Base-by-base conservation (phyloP, 345 rosid species). In the Gossypium arboreum region DNA sequence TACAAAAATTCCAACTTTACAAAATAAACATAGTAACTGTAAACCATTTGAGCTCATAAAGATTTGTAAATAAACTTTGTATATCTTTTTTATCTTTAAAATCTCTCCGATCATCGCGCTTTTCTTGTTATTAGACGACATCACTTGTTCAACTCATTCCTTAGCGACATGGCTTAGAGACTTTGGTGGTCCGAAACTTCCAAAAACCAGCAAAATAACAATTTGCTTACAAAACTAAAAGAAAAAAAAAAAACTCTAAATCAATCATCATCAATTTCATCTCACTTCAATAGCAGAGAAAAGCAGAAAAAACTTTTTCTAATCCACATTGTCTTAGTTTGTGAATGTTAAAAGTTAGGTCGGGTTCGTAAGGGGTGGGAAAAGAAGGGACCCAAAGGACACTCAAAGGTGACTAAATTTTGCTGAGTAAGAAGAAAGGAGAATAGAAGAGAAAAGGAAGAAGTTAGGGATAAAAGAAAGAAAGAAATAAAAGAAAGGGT, bases 141-240 rank as follows among this genome's bases (percentile, higher is more conserved):
- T 87, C 90, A 76, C 77, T 88, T n/a, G 76, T 82, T 11, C 77
- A 71, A 67, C 83, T 78, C 65, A 82, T 68, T 81, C 85, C 78
- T 88, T 92, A 4, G 87, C 88, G 1, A 84, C 75, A 81, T 91
- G 85, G 73, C 84, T 91, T 51, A 94, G 95, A 85, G 92, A 92
- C 83, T 86, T 86, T 0, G 98, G 98, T 9, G 97, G 98, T 58
- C 93, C 83, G 92, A 85, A 82, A 94, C 74, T 95, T 94, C 77
- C 84, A 83, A 51, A 62, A 77, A 39, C 78, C 82, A 77, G 76
- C 63, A 48, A 65, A 68, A 48, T 12, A 76, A 62, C 64, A 67
- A 48, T 29, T 18, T 75, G 70, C 77, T 52, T 18, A 50, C n/a
- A 48, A 29, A 54, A 75, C 58, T 67, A 66, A 68, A 44, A 43